Percentiles rank a stretch among this genome's conserved stretches.
Evolutionary conservation across 345 rosid species (phyloP).

Genomic region (Salix exigua): DNA sequence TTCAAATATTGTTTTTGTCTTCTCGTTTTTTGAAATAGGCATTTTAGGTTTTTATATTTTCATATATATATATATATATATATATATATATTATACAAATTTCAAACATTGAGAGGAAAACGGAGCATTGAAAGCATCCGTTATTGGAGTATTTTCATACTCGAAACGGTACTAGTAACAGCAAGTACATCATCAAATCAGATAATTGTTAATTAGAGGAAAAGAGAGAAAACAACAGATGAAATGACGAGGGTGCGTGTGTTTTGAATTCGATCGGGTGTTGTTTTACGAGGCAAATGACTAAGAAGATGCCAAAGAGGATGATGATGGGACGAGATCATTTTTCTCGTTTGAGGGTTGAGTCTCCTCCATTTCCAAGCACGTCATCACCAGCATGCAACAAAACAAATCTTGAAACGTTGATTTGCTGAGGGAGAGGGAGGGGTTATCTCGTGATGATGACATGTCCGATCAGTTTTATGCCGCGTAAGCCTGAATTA

Average conservation of each 20-base stretch:
- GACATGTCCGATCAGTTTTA: slow-evolving; percentile 2
- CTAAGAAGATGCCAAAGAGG: slow-evolving; percentile 22
- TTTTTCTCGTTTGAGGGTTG: slow-evolving; percentile 29
- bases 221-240: neutral
- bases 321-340: slow-evolving; percentile 18
- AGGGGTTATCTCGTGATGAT: slow-evolving; percentile 8
- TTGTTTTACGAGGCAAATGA: slow-evolving; percentile 3
- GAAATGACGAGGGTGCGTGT: slow-evolving; percentile 26
- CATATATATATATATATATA: neutral
- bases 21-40: too few species aligned
- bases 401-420: neutral
- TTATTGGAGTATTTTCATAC: neutral
- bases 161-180: neutral
- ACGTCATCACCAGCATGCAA: slow-evolving; percentile 19
- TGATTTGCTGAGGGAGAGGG: neutral
- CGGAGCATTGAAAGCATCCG: neutral
- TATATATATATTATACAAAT: too few species aligned
- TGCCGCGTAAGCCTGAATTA: neutral
- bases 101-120: neutral
- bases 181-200: neutral
- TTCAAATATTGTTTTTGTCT: too few species aligned
- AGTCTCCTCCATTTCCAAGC: neutral
- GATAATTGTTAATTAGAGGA: neutral
- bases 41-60: too few species aligned
- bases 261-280: neutral